These are phyloP conservation scores for Macadamia integrifolia DNA, from an alignment of 164 flowering plant genomes.

Conservation along the genomic window DNA sequence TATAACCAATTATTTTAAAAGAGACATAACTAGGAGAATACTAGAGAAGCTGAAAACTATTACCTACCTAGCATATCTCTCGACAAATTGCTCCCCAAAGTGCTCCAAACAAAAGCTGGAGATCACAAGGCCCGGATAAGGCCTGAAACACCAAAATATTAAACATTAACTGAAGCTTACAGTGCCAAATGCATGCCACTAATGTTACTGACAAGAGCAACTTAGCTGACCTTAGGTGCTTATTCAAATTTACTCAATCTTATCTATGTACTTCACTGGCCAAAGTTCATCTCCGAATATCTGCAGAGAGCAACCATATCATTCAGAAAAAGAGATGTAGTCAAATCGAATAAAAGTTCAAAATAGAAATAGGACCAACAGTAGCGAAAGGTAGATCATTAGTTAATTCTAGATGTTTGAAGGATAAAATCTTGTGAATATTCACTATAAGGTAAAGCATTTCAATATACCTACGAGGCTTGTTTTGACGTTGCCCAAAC, in stretches of 20 bases:
- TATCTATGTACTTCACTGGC: slow-evolving; percentile 54
- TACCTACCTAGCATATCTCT: slow-evolving; percentile 52
- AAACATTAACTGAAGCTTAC: slow-evolving; percentile 15
- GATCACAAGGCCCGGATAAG: slow-evolving; percentile 57
- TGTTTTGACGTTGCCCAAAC: slow-evolving; percentile 78
- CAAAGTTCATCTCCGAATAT: slow-evolving; percentile 94
- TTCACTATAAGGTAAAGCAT: slow-evolving; percentile 2
- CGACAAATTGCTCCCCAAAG: slow-evolving; percentile 52
- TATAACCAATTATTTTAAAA: too few relatives aligned
- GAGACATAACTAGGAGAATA: neutral
- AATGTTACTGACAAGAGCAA: neutral
- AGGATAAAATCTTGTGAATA: neutral
- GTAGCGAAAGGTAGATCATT: neutral
- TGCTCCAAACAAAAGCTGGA: slow-evolving; percentile 62
- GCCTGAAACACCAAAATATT: slow-evolving; percentile 35
- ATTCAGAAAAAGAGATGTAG: neutral
- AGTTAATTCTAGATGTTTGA: neutral
- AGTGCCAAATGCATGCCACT: slow-evolving; percentile 9
- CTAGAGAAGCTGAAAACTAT: neutral
- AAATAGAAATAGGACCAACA: neutral
- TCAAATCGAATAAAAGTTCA: neutral
- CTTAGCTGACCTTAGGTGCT: slow-evolving; percentile 32
- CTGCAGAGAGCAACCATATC: slow-evolving; percentile 33
- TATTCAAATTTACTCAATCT: slow-evolving; percentile 35
- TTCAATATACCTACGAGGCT: slow-evolving; percentile 78